phyloP scores from a whole-genome alignment of 495 filamentous ascomycete genomes.

The Aspergillus biplanus region DNA sequence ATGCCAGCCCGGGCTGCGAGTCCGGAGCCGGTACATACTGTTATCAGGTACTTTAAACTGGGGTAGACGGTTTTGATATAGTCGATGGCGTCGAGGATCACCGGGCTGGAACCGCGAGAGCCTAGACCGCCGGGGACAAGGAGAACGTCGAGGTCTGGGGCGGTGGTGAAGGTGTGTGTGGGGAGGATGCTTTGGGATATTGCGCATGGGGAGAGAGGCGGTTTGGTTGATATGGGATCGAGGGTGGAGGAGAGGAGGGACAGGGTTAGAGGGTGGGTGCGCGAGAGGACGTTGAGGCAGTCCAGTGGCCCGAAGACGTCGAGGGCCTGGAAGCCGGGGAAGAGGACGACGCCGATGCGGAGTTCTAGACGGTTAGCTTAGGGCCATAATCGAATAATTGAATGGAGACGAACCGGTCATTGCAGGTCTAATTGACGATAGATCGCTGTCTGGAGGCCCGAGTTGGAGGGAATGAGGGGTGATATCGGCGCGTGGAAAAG shows the following conservation, averaged over 20 bases:
- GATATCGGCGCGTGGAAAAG: too few relatives aligned
- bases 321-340: conserved; percentile 44
- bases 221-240: conserved; percentile 50
- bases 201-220: conserved; percentile 16
- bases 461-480: too few relatives aligned
- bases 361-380: too few relatives aligned
- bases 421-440: too few relatives aligned
- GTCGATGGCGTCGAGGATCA: conserved; percentile 33
- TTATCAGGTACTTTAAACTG: conserved; percentile 56
- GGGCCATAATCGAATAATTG: too few relatives aligned
- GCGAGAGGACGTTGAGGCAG: conserved; percentile 58
- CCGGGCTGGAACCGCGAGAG: conserved; percentile 31
- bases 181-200: too few relatives aligned
- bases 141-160: conserved; percentile 53
- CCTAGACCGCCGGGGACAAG: conserved; percentile 69
- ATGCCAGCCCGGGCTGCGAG: conserved; percentile 58
- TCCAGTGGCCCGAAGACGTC: conserved; percentile 67
- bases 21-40: conserved; percentile 62
- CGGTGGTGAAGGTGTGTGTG: not conserved
- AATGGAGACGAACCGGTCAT: too few relatives aligned
- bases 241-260: conserved; percentile 55
- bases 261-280: conserved; percentile 41
- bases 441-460: too few relatives aligned
- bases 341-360: conserved; percentile 24
- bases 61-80: conserved; percentile 52